Conservation (phyloP, 495 filamentous ascomycete genomes). For the Aspergillus cavernicola region DNA sequence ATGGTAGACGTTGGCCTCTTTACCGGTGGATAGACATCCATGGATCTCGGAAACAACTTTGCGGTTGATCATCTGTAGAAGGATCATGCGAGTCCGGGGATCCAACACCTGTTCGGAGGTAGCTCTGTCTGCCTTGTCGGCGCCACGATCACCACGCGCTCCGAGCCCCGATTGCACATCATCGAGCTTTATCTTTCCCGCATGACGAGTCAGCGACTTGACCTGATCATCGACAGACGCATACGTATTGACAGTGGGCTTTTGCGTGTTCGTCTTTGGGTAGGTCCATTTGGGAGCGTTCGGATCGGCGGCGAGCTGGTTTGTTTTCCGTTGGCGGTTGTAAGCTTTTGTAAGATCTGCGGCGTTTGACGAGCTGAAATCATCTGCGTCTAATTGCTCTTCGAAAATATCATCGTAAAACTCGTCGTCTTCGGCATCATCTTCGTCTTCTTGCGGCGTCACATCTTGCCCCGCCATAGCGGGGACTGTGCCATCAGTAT, state of each 20-base stretch:
- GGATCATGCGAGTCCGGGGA: conserved; percentile 88
- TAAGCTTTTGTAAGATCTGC: conserved; percentile 82
- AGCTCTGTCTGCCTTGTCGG: conserved; percentile 86
- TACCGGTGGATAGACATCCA: conserved; percentile 90
- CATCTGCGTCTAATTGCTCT: conserved; percentile 53
- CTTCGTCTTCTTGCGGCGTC: conserved; percentile 28
- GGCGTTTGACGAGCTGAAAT: conserved; percentile 55
- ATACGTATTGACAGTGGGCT: conserved; percentile 73
- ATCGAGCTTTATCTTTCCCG: conserved; percentile 83
- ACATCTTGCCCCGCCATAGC: conserved; percentile 36
- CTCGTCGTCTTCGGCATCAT: conserved; percentile 46
- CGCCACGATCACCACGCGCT: conserved; percentile 47
- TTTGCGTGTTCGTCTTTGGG: conserved; percentile 79
- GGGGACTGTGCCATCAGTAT: conserved; percentile 29
- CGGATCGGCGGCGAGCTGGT: conserved; percentile 55
- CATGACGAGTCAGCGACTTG: conserved; percentile 75
- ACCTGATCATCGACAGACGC: conserved; percentile 85
- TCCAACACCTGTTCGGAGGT: conserved; percentile 93
- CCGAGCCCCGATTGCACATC: conserved; percentile 53
- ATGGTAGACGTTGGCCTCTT: conserved; percentile 97
- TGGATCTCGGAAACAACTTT: conserved; percentile 78
- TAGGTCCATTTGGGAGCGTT: conserved; percentile 53
- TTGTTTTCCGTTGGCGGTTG: conserved; percentile 71
- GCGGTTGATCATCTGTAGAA: conserved; percentile 91
- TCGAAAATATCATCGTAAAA: conserved; percentile 58